Percentiles rank a stretch among this genome's conserved stretches.
Evolutionary conservation across 1,284 basidiomycete genomes (phyloP).

Genomic region (Pseudozyma sp.): DNA sequence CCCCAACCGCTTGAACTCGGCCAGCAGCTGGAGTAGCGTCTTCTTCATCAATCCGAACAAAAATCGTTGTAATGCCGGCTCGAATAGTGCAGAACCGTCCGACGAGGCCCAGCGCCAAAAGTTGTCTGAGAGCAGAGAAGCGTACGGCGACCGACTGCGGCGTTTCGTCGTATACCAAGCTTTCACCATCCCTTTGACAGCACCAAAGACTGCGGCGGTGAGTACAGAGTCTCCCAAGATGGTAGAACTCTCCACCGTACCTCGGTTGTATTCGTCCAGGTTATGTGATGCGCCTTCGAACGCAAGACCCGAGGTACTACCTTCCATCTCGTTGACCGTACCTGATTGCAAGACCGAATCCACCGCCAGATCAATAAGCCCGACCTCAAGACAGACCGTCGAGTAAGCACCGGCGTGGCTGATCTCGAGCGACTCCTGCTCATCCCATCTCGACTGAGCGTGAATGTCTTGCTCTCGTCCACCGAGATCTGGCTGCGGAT

Average conservation of each 20-base stretch:
- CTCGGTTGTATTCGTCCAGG: constrained; percentile 87
- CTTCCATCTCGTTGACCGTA: constrained; percentile 95
- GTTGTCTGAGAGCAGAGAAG: constrained; percentile 77
- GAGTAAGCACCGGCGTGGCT: constrained; percentile 86
- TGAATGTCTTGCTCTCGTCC: constrained; percentile 89
- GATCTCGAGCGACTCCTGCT: constrained; percentile 85
- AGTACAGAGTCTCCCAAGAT: constrained; percentile 87
- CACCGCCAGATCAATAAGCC: constrained; percentile 90
- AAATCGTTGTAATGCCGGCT: constrained; percentile 92
- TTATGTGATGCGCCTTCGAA: constrained; percentile 85
- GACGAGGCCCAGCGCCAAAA: constrained; percentile 98
- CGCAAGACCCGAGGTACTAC: constrained; percentile 79
- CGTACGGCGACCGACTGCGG: constrained; percentile 75
- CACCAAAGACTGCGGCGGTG: constrained; percentile 87
- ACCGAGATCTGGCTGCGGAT: constrained; percentile 87
- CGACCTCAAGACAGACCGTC: constrained; percentile 91
- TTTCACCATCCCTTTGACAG: constrained; percentile 89
- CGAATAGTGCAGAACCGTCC: constrained; percentile 84
- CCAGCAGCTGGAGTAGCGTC: constrained; percentile 94
- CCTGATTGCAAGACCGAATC: constrained; percentile 94
- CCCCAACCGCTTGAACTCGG: constrained; percentile 95
- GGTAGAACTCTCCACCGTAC: constrained; percentile 75
- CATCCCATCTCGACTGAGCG: constrained; percentile 68
- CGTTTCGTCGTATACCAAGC: constrained; percentile 86
- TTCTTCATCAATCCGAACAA: constrained; percentile 96